Conservation (phyloP, 257 asterid genomes). For the Salvia rosmarinus region DNA sequence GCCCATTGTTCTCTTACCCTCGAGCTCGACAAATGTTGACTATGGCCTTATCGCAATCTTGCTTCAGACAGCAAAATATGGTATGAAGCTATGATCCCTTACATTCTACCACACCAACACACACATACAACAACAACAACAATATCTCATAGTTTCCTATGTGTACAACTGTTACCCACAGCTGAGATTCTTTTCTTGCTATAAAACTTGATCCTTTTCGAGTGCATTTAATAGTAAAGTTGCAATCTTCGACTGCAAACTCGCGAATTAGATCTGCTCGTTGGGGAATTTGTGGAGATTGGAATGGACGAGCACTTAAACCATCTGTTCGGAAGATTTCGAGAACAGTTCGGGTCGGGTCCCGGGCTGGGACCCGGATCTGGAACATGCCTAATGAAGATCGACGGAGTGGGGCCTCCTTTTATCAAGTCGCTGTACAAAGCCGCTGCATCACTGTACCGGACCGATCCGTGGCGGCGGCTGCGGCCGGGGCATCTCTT, state of each 20-base stretch:
- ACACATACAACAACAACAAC: no score
- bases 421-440: conserved; percentile 49
- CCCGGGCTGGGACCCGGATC: conserved; percentile 66
- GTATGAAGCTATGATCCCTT: not conserved
- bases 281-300: not conserved
- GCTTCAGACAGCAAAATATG: not conserved
- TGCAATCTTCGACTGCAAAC: not conserved
- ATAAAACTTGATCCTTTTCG: no score
- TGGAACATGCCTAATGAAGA: conserved; percentile 52
- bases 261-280: conserved; percentile 28
- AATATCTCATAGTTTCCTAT: no score
- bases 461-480: conserved; percentile 67
- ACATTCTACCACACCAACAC: no score
- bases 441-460: conserved; percentile 59
- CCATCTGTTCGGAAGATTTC: conserved; percentile 49
- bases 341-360: conserved; percentile 63
- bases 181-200: not conserved
- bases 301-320: conserved; percentile 57
- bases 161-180: no score
- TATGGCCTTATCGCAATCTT: not conserved
- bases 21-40: conserved; percentile 7
- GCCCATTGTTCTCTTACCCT: not conserved
- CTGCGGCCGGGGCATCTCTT: conserved; percentile 54
- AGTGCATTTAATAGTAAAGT: not conserved
- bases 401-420: conserved; percentile 44